Percentiles rank a stretch among this genome's conserved stretches.
Conservation (phyloP, 495 filamentous ascomycete genomes). For the Podospora anserina region DNA sequence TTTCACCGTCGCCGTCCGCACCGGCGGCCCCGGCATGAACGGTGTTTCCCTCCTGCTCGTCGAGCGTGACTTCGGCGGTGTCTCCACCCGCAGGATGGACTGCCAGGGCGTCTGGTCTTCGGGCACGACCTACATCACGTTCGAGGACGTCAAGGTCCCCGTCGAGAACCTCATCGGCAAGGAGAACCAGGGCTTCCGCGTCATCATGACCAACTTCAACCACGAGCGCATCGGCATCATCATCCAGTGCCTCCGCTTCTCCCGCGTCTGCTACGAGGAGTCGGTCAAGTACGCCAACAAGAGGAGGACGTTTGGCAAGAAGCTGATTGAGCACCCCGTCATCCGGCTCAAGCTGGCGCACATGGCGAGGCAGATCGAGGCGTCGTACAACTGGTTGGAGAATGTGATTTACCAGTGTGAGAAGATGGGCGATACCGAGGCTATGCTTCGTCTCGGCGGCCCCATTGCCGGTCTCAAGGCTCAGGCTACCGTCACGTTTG, state of each 20-base stretch:
- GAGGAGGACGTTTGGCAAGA: conserved; percentile 92
- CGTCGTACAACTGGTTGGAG: conserved; percentile 95
- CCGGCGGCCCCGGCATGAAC: conserved; percentile 81
- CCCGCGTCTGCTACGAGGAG: conserved; percentile 96
- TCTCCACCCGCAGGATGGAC: conserved; percentile 92
- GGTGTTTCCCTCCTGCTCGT: conserved; percentile 88
- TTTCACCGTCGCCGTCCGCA: conserved; percentile 95
- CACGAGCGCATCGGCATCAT: conserved; percentile 98
- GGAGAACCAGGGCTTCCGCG: conserved; percentile 98
- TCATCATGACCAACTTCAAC: conserved; percentile 99
- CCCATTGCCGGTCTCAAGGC: conserved; percentile 94
- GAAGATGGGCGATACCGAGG: conserved; percentile 89
- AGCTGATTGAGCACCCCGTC: conserved; percentile 92
- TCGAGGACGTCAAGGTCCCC: conserved; percentile 97
- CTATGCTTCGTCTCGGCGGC: conserved; percentile 92
- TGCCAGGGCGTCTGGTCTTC: conserved; percentile 96
- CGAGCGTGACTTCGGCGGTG: conserved; percentile 68
- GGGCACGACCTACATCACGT: conserved; percentile 95
- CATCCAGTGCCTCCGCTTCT: conserved; percentile 94
- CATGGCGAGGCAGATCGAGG: conserved; percentile 97
- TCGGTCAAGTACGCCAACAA: conserved; percentile 95
- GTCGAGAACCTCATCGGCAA: conserved; percentile 97
- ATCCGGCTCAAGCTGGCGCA: conserved; percentile 97
- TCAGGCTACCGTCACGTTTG: conserved; percentile 86
- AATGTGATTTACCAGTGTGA: conserved; percentile 89